Percentiles rank a stretch among this genome's conserved stretches.
Conservation (phyloP, 148 eudicot species). For the Amaranthus hypochondriacus region DNA sequence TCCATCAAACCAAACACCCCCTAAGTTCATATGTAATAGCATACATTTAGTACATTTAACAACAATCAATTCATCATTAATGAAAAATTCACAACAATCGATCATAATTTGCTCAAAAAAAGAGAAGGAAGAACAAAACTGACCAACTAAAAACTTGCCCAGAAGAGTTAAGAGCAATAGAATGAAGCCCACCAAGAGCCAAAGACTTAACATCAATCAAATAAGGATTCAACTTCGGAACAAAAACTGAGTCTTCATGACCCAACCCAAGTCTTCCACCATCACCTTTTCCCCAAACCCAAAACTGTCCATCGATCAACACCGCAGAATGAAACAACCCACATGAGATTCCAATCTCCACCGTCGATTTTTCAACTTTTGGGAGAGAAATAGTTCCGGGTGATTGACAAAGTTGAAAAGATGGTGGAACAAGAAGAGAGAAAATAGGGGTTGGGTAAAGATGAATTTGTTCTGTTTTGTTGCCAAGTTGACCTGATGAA, state of each 20-base stretch:
- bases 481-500: constrained; percentile 86
- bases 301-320: constrained; percentile 54
- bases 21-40: background rate
- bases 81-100: background rate
- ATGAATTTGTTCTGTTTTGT: constrained; percentile 43
- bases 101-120: background rate
- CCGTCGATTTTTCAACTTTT: background rate
- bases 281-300: constrained; percentile 99
- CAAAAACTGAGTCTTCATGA: constrained; percentile 50
- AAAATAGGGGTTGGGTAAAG: constrained; percentile 58
- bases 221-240: constrained; percentile 49
- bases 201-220: constrained; percentile 35
- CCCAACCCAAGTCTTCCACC: constrained; percentile 86
- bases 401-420: constrained; percentile 38
- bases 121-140: constrained; percentile 19
- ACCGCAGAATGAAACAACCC: constrained; percentile 82
- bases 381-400: constrained; percentile 40
- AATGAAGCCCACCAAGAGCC: constrained; percentile 94
- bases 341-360: constrained; percentile 60
- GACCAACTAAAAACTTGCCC: constrained; percentile 84
- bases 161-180: constrained; percentile 56
- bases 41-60: background rate
- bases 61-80: background rate
- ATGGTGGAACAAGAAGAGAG: constrained; percentile 46
- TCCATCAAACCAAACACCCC: no score